Evolutionary conservation across 108 stramenopile species (phyloP).

Genomic region (Cyclotella kingstonii): DNA sequence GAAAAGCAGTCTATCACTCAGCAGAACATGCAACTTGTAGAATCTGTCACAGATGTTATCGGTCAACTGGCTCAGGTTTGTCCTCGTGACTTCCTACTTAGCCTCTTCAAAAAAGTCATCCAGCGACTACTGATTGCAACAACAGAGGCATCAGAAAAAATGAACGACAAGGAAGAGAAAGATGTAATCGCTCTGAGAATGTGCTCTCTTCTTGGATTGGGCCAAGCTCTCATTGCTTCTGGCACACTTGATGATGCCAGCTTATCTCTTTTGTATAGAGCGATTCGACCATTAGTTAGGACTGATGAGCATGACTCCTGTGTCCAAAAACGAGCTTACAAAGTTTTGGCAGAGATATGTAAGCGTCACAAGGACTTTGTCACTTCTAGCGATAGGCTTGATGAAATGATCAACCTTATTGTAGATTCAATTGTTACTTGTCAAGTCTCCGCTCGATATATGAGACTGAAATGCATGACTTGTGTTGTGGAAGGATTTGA

Average conservation of each 20-base stretch:
- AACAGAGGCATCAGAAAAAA: slow-evolving; percentile 28
- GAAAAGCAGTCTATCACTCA: slow-evolving; percentile 19
- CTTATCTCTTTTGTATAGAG: slow-evolving; percentile 64
- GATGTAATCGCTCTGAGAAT: slow-evolving; percentile 38
- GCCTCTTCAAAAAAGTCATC: slow-evolving; percentile 77
- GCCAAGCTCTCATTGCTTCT: slow-evolving; percentile 69
- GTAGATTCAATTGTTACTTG: slow-evolving; percentile 66
- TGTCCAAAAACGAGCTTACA: slow-evolving; percentile 77
- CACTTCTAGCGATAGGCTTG: slow-evolving; percentile 46
- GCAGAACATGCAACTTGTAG: slow-evolving; percentile 41
- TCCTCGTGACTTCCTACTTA: slow-evolving; percentile 55
- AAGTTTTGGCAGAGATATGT: slow-evolving; percentile 69
- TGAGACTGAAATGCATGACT: slow-evolving; percentile 75
- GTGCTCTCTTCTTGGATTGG: slow-evolving; percentile 66
- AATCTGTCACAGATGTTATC: slow-evolving; percentile 66
- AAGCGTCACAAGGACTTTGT: slow-evolving; percentile 53
- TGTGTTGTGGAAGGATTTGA: slow-evolving; percentile 59
- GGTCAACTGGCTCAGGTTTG: slow-evolving; percentile 57
- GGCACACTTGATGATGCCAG: slow-evolving; percentile 60
- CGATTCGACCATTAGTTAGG: slow-evolving; percentile 70
- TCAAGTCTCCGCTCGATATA: slow-evolving; percentile 75
- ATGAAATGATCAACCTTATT: slow-evolving; percentile 63
- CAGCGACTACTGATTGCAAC: slow-evolving; percentile 65
- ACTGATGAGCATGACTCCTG: slow-evolving; percentile 63
- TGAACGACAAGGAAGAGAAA: slow-evolving; percentile 38